phyloP scores from a whole-genome alignment of 2,329 filamentous ascomycete genomes.

The Neonectria ditissima region DNA sequence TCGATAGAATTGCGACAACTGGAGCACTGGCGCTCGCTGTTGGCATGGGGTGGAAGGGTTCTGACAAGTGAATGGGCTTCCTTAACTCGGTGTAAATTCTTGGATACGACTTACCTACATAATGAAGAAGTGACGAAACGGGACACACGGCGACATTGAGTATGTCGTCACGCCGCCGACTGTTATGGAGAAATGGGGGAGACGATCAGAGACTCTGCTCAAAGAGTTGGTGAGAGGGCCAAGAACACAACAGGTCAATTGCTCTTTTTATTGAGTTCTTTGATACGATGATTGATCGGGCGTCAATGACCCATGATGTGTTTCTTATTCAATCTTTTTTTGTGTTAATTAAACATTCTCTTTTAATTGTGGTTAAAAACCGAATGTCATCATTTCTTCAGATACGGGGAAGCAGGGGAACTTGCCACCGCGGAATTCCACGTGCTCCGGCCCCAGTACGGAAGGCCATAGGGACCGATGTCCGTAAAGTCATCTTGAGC shows the following conservation, averaged over 20 bases:
- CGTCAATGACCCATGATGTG: neutral
- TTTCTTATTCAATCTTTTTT: neutral
- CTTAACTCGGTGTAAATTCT: slow-evolving; percentile 1
- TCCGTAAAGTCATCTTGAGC: too few species aligned
- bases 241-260: neutral
- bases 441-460: slow-evolving; percentile 4
- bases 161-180: too few species aligned
- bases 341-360: neutral
- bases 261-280: neutral
- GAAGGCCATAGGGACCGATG: too few species aligned
- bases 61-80: slow-evolving; percentile 30
- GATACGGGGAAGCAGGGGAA: neutral
- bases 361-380: too few species aligned
- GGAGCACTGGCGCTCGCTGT: slow-evolving; percentile 42
- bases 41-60: slow-evolving; percentile 43
- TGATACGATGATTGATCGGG: neutral
- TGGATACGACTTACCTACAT: slow-evolving; percentile 23
- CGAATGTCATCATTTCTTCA: too few species aligned
- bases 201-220: neutral
- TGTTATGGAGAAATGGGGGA: neutral
- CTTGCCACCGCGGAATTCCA: slow-evolving; percentile 4
- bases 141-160: neutral
- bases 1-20: slow-evolving; percentile 39
- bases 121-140: slow-evolving; percentile 11
- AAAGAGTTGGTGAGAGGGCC: neutral